Evolutionary conservation across 1,284 basidiomycete genomes (phyloP).

Genomic region (Inonotus obliquus): DNA sequence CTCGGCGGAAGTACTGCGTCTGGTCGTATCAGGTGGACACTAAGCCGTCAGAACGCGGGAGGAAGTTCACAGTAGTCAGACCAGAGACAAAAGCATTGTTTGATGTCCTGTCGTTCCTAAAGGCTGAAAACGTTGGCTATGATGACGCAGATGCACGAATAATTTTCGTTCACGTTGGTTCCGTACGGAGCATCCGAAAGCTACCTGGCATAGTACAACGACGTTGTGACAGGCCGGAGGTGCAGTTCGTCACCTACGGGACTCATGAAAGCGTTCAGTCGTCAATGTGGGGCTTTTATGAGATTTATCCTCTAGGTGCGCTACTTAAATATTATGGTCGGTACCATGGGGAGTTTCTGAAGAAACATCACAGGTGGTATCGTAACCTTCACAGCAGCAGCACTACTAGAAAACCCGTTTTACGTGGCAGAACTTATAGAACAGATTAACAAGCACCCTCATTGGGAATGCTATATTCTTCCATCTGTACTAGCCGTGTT

Average conservation of each 20-base stretch:
- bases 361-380: slow-evolving; percentile 20
- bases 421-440: slow-evolving; percentile 18
- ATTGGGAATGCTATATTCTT: slow-evolving; percentile 18
- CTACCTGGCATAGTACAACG: slow-evolving; percentile 45
- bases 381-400: slow-evolving; percentile 22
- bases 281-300: slow-evolving; percentile 51
- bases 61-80: slow-evolving; percentile 29
- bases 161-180: slow-evolving; percentile 62
- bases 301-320: slow-evolving; percentile 61
- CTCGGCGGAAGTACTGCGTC: slow-evolving; percentile 31
- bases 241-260: slow-evolving; percentile 64
- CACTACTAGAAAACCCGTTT: slow-evolving; percentile 20
- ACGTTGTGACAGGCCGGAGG: slow-evolving; percentile 35
- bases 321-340: slow-evolving; percentile 11
- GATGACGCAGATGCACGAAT: slow-evolving; percentile 39
- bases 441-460: slow-evolving; percentile 10
- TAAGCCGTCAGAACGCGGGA: slow-evolving; percentile 26
- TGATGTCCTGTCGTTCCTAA: slow-evolving; percentile 40
- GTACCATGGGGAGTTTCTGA: neutral
- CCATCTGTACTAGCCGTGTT: slow-evolving; percentile 28
- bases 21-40: slow-evolving; percentile 30
- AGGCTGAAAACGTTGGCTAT: slow-evolving; percentile 33
- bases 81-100: slow-evolving; percentile 44
- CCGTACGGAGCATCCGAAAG: slow-evolving; percentile 42
- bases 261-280: slow-evolving; percentile 46